Percentiles rank a stretch among this genome's conserved stretches.
Conservation (phyloP, 2,329 filamentous ascomycete genomes). For the Hymenoscyphus salicellus region DNA sequence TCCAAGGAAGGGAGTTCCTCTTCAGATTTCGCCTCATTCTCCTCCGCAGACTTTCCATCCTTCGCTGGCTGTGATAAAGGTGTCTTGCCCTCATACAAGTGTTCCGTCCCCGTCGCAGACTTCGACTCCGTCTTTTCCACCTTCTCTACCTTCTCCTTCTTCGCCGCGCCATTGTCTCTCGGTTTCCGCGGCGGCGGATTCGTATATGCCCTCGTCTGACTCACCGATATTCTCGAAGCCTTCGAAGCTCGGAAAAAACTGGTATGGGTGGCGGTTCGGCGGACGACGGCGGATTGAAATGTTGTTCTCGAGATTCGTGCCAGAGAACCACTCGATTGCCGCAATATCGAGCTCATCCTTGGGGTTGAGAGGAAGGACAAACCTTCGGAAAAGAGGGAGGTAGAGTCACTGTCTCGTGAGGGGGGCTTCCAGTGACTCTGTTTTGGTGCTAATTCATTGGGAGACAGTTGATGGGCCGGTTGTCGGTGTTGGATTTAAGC, state of each 20-base stretch:
- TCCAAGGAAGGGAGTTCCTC: constrained; percentile 19
- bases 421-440: constrained; percentile 17
- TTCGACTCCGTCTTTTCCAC: constrained; percentile 23
- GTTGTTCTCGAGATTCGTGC: constrained; percentile 59
- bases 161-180: constrained; percentile 5
- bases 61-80: constrained; percentile 37
- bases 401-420: constrained; percentile 23
- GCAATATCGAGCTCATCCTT: constrained; percentile 65
- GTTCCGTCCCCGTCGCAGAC: constrained; percentile 43
- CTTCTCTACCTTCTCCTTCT: constrained; percentile 14
- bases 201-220: constrained; percentile 26
- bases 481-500: neutral
- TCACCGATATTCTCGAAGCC: constrained; percentile 34
- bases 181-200: constrained; percentile 21
- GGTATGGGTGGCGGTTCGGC: constrained; percentile 41
- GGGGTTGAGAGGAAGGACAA: constrained; percentile 25
- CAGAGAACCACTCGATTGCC: constrained; percentile 64
- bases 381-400: constrained; percentile 7
- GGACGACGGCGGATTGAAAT: constrained; percentile 50
- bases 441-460: constrained; percentile 23
- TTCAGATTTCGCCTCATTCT: constrained; percentile 34
- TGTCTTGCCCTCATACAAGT: constrained; percentile 43
- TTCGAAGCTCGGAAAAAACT: constrained; percentile 40
- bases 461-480: neutral
- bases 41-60: constrained; percentile 7